phyloP scores from a whole-genome alignment of 2,329 filamentous ascomycete species.

The Onygenales sp. region DNA sequence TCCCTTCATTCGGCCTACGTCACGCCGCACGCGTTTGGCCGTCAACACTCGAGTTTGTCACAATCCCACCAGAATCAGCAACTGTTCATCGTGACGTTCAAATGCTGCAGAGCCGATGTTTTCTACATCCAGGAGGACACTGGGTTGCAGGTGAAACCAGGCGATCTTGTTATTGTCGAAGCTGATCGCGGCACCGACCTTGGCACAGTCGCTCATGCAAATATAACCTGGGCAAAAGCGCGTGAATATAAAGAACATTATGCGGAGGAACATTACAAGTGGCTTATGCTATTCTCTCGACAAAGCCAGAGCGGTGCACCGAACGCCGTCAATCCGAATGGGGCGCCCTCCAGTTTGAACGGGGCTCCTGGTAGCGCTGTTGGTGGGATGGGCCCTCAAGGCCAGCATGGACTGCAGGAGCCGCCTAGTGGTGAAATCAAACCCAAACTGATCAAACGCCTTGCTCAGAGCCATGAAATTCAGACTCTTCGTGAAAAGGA shows the following conservation, averaged over 20 bases:
- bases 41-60: constrained; percentile 26
- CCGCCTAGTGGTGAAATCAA: constrained; percentile 67
- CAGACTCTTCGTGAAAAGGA: constrained; percentile 87
- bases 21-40: constrained; percentile 28
- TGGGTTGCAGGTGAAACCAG: constrained; percentile 77
- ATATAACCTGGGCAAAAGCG: constrained; percentile 78
- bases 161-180: constrained; percentile 94
- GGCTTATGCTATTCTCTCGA: constrained; percentile 97
- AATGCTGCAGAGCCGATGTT: constrained; percentile 87
- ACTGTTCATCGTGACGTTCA: constrained; percentile 89
- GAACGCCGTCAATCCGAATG: constrained; percentile 33
- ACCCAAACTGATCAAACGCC: constrained; percentile 91
- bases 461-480: constrained; percentile 86
- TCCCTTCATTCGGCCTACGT: constrained; percentile 32
- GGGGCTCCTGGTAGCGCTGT: constrained; percentile 60
- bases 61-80: constrained; percentile 34
- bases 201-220: constrained; percentile 81
- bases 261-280: constrained; percentile 91
- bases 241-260: constrained; percentile 86
- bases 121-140: constrained; percentile 97
- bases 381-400: constrained; percentile 68
- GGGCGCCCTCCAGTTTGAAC: constrained; percentile 55
- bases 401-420: constrained; percentile 64
- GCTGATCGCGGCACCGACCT: constrained; percentile 93
- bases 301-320: constrained; percentile 46